These are phyloP conservation scores for Tulasnella sp. DNA, from an alignment of 768 basidiomycete genomes.

Conservation along the genomic window DNA sequence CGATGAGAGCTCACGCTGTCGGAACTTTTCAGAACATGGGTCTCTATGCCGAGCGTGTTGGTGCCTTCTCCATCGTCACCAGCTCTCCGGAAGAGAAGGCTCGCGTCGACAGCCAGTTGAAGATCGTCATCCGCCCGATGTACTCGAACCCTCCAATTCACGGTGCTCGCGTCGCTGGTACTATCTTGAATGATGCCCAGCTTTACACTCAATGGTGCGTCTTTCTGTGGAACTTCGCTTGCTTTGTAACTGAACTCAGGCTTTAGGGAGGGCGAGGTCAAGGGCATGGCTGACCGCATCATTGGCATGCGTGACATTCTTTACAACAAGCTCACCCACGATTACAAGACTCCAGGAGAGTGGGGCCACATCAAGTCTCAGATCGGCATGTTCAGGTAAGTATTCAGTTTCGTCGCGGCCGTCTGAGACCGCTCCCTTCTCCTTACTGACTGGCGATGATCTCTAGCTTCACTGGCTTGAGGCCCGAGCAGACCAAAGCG, in stretches of 20 bases:
- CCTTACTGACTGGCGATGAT: not conserved
- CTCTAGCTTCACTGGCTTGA: conserved; percentile 79
- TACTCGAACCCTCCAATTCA: conserved; percentile 97
- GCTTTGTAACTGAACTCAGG: not conserved
- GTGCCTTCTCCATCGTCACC: conserved; percentile 85
- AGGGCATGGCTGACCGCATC: conserved; percentile 92
- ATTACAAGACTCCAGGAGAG: conserved; percentile 83
- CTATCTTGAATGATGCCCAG: conserved; percentile 69
- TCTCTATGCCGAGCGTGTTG: conserved; percentile 95
- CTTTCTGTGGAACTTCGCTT: not conserved
- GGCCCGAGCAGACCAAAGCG: conserved; percentile 68
- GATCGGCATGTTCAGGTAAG: conserved; percentile 96
- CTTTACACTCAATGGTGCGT: conserved; percentile 73
- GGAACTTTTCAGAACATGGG: conserved; percentile 70
- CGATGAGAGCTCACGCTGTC: not conserved
- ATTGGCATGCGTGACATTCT: conserved; percentile 87
- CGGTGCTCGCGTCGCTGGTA: conserved; percentile 79
- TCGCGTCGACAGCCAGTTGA: conserved; percentile 88
- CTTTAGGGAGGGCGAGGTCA: conserved; percentile 75
- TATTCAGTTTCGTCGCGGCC: too few relatives aligned
- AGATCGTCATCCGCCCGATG: conserved; percentile 92
- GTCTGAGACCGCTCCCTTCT: too few relatives aligned
- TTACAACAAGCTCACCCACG: conserved; percentile 69
- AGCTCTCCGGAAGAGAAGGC: conserved; percentile 68
- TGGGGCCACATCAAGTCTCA: conserved; percentile 95